Conservation (phyloP, 2,329 filamentous ascomycete genomes). For the Paradendryphiella salina region DNA sequence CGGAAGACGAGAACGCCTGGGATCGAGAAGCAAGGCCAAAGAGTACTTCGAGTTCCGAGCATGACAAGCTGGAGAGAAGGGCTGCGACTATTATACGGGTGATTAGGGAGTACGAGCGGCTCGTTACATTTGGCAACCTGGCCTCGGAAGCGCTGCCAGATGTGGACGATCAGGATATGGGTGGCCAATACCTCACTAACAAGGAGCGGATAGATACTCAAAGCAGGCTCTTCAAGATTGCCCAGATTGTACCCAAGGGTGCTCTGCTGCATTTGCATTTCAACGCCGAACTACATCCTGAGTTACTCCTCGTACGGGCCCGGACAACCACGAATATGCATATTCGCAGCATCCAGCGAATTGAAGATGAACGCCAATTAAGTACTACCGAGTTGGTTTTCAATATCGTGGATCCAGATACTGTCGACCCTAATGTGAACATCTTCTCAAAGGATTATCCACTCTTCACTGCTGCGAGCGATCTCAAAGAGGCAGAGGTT, state of each 20-base stretch:
- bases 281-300: constrained; percentile 70
- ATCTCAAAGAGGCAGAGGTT: constrained; percentile 25
- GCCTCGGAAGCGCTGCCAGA: constrained; percentile 49
- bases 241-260: constrained; percentile 68
- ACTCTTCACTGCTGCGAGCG: constrained; percentile 14
- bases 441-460: constrained; percentile 52
- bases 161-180: constrained; percentile 50
- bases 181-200: constrained; percentile 53
- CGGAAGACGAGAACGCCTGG: constrained; percentile 44
- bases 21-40: constrained; percentile 36
- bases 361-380: constrained; percentile 37
- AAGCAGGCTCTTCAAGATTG: constrained; percentile 62
- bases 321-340: constrained; percentile 63
- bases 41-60: constrained; percentile 3
- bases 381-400: constrained; percentile 63
- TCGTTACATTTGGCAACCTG: constrained; percentile 48
- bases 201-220: constrained; percentile 50
- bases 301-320: constrained; percentile 62
- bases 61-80: constrained; percentile 31
- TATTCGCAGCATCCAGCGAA: constrained; percentile 63
- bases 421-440: constrained; percentile 33
- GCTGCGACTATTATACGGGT: constrained; percentile 44
- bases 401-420: constrained; percentile 51
- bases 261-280: constrained; percentile 76
- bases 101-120: constrained; percentile 51